A percentile compares a stretch with the other conserved stretches of the same genome.
Evolutionary conservation across 352 stramenopile species (phyloP).

Genomic region (Phytophthora melonis): DNA sequence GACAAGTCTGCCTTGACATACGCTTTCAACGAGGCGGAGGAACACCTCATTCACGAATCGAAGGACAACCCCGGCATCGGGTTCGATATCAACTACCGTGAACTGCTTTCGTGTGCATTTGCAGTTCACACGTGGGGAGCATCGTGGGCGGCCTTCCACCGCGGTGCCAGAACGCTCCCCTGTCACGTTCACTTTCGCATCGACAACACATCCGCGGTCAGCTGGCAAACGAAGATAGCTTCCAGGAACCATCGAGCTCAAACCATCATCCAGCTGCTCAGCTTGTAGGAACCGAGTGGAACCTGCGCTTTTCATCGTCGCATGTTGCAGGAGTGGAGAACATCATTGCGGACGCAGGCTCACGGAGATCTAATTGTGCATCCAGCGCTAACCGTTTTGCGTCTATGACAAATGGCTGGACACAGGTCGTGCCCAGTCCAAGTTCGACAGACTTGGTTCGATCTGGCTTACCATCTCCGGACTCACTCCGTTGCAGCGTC

Average conservation of each 20-base stretch:
- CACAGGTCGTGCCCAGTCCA: neutral
- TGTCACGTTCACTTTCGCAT: slow-evolving; percentile 33
- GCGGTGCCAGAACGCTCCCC: neutral
- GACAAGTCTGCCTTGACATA: neutral
- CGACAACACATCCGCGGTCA: slow-evolving; percentile 29
- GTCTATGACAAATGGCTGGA: slow-evolving; percentile 1
- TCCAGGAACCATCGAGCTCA: slow-evolving; percentile 18
- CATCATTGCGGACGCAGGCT: slow-evolving; percentile 1
- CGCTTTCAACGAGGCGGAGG: neutral
- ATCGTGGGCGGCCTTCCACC: neutral
- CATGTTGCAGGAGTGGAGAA: slow-evolving; percentile 9
- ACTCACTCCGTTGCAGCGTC: slow-evolving; percentile 7
- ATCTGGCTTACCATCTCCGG: slow-evolving; percentile 21
- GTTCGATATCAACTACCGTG: slow-evolving; percentile 43
- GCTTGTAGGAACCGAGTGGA: neutral
- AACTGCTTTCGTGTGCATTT: slow-evolving; percentile 18
- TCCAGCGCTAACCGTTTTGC: slow-evolving; percentile 1
- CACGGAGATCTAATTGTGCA: neutral
- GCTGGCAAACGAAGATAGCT: slow-evolving; percentile 18
- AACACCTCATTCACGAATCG: neutral
- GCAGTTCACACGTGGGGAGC: slow-evolving; percentile 3
- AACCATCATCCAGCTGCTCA: neutral
- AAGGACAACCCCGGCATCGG: neutral
- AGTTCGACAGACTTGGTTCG: neutral
- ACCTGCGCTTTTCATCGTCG: slow-evolving; percentile 5